A percentile compares a stretch with the other conserved stretches of the same genome.
phyloP scores from a whole-genome alignment of 164 flowering plant genomes.

The Vitis labrusca region DNA sequence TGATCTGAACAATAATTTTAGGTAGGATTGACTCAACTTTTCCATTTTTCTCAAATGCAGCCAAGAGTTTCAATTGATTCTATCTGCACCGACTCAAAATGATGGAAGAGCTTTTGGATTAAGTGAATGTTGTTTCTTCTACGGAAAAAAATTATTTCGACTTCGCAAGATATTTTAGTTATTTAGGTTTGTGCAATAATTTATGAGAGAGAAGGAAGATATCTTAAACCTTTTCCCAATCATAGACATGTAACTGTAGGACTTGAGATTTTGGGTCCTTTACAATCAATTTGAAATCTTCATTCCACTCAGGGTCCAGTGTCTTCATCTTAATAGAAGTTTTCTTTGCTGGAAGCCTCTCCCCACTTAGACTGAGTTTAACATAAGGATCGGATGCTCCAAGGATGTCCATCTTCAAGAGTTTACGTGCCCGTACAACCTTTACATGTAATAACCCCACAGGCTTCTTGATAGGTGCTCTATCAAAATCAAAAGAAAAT shows the following conservation, averaged over 20 bases:
- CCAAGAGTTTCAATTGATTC: no score
- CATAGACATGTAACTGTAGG: slow-evolving; percentile 59
- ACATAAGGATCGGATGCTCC: slow-evolving; percentile 84
- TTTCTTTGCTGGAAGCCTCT: slow-evolving; percentile 53
- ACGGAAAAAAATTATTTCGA: no score
- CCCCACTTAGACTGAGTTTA: slow-evolving; percentile 58
- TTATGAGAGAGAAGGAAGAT: no score
- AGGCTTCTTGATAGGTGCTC: slow-evolving; percentile 59
- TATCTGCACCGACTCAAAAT: no score
- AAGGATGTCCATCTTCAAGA: slow-evolving; percentile 62
- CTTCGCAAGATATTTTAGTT: no score
- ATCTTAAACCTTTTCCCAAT: slow-evolving; percentile 74
- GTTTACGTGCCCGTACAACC: slow-evolving; percentile 54
- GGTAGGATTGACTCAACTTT: no score
- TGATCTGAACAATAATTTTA: no score
- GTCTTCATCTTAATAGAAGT: slow-evolving; percentile 59
- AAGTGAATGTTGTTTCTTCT: no score
- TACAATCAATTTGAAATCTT: slow-evolving; percentile 61
- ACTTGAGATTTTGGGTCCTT: slow-evolving; percentile 67
- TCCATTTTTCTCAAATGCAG: no score
- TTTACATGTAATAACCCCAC: slow-evolving; percentile 74
- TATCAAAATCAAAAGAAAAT: slow-evolving; percentile 8
- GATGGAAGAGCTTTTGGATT: no score
- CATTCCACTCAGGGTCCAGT: slow-evolving; percentile 77
- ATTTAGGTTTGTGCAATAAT: no score